A percentile compares a stretch with the other conserved stretches of the same genome.
These are phyloP conservation scores for Ophiocordyceps camponoti-floridani DNA, from an alignment of 2,329 filamentous ascomycete species.

Conservation along the genomic window DNA sequence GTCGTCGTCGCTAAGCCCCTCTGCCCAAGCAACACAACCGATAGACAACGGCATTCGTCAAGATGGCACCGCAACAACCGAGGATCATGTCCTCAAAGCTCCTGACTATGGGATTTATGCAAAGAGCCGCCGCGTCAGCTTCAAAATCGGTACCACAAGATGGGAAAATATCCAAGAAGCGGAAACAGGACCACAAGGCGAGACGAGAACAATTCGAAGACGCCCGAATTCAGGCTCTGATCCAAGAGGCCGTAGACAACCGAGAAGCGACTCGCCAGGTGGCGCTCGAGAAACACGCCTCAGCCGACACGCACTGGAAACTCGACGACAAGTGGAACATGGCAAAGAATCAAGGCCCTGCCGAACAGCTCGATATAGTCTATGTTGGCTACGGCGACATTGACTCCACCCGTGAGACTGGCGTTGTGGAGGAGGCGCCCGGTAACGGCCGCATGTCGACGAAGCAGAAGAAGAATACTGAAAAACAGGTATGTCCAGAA, in stretches of 20 bases:
- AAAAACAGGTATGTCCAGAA: constrained; percentile 10
- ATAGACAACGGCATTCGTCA: not conserved
- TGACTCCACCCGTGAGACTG: constrained; percentile 20
- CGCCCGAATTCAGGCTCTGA: constrained; percentile 33
- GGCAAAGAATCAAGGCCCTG: constrained; percentile 7
- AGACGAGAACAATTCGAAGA: constrained; percentile 15
- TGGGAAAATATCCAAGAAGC: constrained; percentile 38
- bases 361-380: constrained; percentile 35
- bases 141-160: constrained; percentile 24
- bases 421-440: constrained; percentile 15
- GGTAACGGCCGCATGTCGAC: constrained; percentile 18
- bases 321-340: constrained; percentile 29
- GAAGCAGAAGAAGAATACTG: constrained; percentile 10
- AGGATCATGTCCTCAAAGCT: constrained; percentile 71
- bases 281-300: constrained; percentile 42
- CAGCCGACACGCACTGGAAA: constrained; percentile 61
- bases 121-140: constrained; percentile 54
- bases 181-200: constrained; percentile 29
- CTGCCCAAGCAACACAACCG: not conserved
- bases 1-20: not conserved
- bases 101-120: constrained; percentile 96
- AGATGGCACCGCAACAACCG: constrained; percentile 33
- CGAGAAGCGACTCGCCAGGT: constrained; percentile 49
- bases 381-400: constrained; percentile 36
- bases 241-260: constrained; percentile 45